Evolutionary conservation across 179 eudicot genomes (phyloP).

Genomic region (Nepenthes alata): DNA sequence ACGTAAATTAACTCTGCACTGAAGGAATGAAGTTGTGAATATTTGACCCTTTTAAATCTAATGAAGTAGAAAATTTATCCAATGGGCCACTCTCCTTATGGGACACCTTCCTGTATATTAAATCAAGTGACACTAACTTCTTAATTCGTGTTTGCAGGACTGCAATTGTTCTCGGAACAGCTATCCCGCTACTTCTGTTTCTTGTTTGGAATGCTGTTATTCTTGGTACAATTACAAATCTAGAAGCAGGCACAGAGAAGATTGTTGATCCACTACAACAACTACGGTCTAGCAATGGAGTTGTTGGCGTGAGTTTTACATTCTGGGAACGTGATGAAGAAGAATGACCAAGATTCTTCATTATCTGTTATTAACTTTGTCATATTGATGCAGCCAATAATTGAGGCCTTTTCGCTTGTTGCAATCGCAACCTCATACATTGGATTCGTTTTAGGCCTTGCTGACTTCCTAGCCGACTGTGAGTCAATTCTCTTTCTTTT

Average conservation of each 20-base stretch:
- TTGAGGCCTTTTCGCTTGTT: constrained; percentile 73
- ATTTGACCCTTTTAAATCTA: too few species aligned
- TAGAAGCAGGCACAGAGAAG: constrained; percentile 30
- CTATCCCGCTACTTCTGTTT: constrained; percentile 69
- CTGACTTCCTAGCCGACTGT: constrained; percentile 91
- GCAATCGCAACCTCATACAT: constrained; percentile 91
- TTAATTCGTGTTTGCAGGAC: constrained; percentile 36
- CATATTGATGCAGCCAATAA: constrained; percentile 61
- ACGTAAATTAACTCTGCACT: too few species aligned
- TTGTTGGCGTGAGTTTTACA: constrained; percentile 46
- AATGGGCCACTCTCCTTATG: too few species aligned
- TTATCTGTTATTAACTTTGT: constrained; percentile 2
- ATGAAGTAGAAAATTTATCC: too few species aligned
- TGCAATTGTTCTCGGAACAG: constrained; percentile 71
- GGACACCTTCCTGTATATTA: too few species aligned
- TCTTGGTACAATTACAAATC: constrained; percentile 56
- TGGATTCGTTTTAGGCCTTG: constrained; percentile 85
- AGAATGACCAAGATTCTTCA: not conserved
- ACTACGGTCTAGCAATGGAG: constrained; percentile 56
- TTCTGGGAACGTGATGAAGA: not conserved
- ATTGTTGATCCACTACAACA: constrained; percentile 63
- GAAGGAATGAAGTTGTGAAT: too few species aligned
- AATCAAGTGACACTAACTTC: not conserved
- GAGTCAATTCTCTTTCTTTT: constrained; percentile 20
- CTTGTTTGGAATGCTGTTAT: constrained; percentile 92